Base-by-base conservation (phyloP, 2,329 filamentous ascomycete genomes). In the Chaetomium sp. region DNA sequence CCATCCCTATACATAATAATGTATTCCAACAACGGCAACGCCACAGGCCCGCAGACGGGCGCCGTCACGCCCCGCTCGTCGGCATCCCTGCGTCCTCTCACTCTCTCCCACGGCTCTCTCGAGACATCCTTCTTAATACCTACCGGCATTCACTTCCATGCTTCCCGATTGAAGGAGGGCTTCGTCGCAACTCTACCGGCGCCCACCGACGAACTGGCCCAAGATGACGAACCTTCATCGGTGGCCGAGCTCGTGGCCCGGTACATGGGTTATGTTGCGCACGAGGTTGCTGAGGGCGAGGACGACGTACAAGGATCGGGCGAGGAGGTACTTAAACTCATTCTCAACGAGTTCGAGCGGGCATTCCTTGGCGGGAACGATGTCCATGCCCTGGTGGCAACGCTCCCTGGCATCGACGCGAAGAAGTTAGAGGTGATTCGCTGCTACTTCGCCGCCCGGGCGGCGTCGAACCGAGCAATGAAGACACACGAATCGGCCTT, bases 141-240 rank as follows among this genome's bases (percentile, higher is more conserved):
- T 65, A 98, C 95, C 72, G 91, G 89, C 74, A 87, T 97, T 69
- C 95, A 99, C 81, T 99, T 96, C 83, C 93, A 95, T 79, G 95
- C 95, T 73, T 90, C 93, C 67, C 92, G 97, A 81, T 85, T 98
- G 75, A 96, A 94, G 83, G 93, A 97, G 73, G 86, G 88, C 71
- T 99, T 99, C 81, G 86, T 88, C 70, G 85, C 91, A 56, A 92
- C 89, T 69, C 85, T 99, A 71, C 96, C 96, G 61, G 84, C 89
- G 73, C 91, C 95, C 64, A 99, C 96, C 76, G 95, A 99, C 77
- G 95, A 99, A 83, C 87, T 98, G 69, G 96, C 95, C 67, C 93
- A 94, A 76, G 96, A 99, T 82, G 95, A 99, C 73, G 96, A 99
- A 83, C 95, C 95, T n/a, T 98, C 95, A 45, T 99, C 96, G 27